phyloP scores from a whole-genome alignment of 2,329 filamentous ascomycete species.

The Clarireedia paspali region DNA sequence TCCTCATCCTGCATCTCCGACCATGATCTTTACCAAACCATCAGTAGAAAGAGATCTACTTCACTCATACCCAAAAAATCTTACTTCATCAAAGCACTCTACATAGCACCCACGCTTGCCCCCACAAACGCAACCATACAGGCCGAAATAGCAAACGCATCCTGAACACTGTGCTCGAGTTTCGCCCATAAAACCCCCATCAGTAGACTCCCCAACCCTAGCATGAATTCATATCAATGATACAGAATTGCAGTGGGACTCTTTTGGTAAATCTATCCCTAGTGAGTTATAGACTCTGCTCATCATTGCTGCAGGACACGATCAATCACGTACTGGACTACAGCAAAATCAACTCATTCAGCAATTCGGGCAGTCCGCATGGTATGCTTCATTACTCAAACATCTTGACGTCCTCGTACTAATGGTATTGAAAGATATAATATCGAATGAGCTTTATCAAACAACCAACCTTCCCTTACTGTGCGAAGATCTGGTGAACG shows the following conservation, averaged over 20 bases:
- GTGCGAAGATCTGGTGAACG: conserved; percentile 26
- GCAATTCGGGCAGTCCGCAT: conserved; percentile 7
- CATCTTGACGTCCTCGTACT: neutral
- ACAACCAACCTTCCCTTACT: conserved; percentile 23
- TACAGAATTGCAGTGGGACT: conserved; percentile 44
- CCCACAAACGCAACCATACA: conserved; percentile 15
- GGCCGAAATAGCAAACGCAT: conserved; percentile 17
- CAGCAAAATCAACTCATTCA: conserved; percentile 43
- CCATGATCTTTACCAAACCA: no score
- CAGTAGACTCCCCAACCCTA: conserved; percentile 13
- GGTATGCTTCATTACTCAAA: no score
- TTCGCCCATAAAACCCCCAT: conserved; percentile 13
- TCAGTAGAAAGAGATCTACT: no score
- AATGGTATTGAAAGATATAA: conserved; percentile 11
- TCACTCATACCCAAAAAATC: no score
- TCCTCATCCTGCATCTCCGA: no score
- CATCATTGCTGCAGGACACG: conserved; percentile 32
- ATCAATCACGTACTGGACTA: conserved; percentile 47
- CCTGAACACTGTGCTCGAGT: conserved; percentile 16
- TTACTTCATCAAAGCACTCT: conserved; percentile 27
- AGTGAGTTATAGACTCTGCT: neutral
- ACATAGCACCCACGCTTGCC: conserved; percentile 15
- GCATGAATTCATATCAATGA: conserved; percentile 22
- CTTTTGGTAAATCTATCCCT: conserved; percentile 29
- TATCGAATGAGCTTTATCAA: conserved; percentile 24